Evolutionary conservation across 306 rosid species (phyloP).

Genomic region (Amphicarpaea edgeworthii): DNA sequence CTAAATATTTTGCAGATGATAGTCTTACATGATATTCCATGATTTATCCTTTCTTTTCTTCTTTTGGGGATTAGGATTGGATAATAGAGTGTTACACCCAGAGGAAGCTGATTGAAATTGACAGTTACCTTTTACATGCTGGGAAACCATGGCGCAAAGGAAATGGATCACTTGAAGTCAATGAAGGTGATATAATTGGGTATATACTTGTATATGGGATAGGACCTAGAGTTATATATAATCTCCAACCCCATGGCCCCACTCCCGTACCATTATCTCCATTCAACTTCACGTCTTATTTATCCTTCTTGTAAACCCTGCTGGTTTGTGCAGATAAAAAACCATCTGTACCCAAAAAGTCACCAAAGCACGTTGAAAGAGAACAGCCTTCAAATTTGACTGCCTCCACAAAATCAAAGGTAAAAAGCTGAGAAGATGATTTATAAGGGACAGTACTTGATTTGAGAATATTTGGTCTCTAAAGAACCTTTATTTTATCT

Average conservation of each 20-base stretch:
- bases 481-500: slow-evolving; percentile 22
- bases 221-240: slow-evolving; percentile 15
- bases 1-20: slow-evolving; percentile 22
- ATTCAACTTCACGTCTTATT: slow-evolving; percentile 7
- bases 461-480: slow-evolving; percentile 28
- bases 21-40: slow-evolving; percentile 12
- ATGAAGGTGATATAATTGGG: slow-evolving; percentile 60
- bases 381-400: slow-evolving; percentile 56
- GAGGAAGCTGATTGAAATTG: slow-evolving; percentile 87
- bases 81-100: slow-evolving; percentile 75
- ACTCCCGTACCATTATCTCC: slow-evolving; percentile 13
- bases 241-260: background rate
- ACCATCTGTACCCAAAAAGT: slow-evolving; percentile 47
- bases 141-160: slow-evolving; percentile 95
- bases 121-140: slow-evolving; percentile 74
- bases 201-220: slow-evolving; percentile 27
- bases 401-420: slow-evolving; percentile 57
- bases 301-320: slow-evolving; percentile 35
- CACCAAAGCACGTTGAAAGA: slow-evolving; percentile 56
- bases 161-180: slow-evolving; percentile 49
- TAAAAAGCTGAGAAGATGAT: slow-evolving; percentile 43
- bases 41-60: slow-evolving; percentile 36
- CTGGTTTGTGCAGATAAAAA: slow-evolving; percentile 56
- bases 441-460: background rate
- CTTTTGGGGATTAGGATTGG: slow-evolving; percentile 75